Evolutionary conservation across 306 rosid genomes (phyloP).

Genomic region (Herpetospermum pedunculosum): DNA sequence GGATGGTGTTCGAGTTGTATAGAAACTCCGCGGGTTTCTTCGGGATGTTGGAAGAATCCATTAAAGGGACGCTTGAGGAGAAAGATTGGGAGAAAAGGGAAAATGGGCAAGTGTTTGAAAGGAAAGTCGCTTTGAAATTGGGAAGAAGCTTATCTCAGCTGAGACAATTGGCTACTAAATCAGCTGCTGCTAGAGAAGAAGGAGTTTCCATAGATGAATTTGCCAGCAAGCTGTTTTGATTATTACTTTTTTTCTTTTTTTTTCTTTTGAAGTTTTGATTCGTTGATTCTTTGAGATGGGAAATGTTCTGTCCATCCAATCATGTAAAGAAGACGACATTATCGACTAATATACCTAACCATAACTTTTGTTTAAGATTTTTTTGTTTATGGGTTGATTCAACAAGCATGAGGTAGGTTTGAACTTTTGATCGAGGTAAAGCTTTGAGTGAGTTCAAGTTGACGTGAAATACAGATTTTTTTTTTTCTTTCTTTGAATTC

Average conservation of each 20-base stretch:
- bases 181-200: slow-evolving; percentile 21
- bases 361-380: neutral
- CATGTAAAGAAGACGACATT: neutral
- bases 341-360: neutral
- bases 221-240: slow-evolving; percentile 47
- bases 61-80: slow-evolving; percentile 35
- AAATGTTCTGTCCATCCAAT: neutral
- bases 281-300: neutral
- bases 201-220: slow-evolving; percentile 43
- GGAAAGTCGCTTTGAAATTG: slow-evolving; percentile 49
- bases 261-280: neutral
- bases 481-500: too few species aligned
- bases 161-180: slow-evolving; percentile 34
- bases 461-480: too few species aligned
- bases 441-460: too few species aligned
- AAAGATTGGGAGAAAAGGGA: slow-evolving; percentile 41
- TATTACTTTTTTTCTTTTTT: neutral
- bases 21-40: slow-evolving; percentile 40
- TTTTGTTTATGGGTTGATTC: neutral
- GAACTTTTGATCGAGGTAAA: too few species aligned
- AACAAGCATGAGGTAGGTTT: too few species aligned
- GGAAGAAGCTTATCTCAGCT: slow-evolving; percentile 58
- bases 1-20: slow-evolving; percentile 69
- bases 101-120: slow-evolving; percentile 37
- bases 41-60: slow-evolving; percentile 22